Evolutionary conservation across 2,329 filamentous ascomycete species (phyloP).

Genomic region (Fusarium sp.): DNA sequence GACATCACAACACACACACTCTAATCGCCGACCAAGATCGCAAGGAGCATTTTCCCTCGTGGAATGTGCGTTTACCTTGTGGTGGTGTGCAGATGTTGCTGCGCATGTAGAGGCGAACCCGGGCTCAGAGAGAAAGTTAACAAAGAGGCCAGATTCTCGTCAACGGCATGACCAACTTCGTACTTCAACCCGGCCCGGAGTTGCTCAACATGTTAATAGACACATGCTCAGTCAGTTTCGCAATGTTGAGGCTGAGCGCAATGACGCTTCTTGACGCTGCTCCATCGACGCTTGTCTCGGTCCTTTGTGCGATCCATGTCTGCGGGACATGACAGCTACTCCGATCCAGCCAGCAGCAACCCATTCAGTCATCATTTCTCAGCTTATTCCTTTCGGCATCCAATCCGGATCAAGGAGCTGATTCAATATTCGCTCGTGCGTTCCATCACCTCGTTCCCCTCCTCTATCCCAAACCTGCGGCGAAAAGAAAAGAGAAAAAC

Average conservation of each 20-base stretch:
- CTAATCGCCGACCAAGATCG: constrained; percentile 32
- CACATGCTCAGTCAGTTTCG: neutral
- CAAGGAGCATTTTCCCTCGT: constrained; percentile 29
- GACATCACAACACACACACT: constrained; percentile 18
- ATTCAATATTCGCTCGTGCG: constrained; percentile 9
- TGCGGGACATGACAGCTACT: constrained; percentile 17
- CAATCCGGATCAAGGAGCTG: neutral
- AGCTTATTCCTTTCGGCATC: constrained; percentile 26
- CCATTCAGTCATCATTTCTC: constrained; percentile 37
- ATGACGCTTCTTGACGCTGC: neutral
- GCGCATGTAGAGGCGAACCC: neutral
- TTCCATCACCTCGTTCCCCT: constrained; percentile 6
- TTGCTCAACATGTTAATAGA: neutral
- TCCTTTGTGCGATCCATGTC: constrained; percentile 16
- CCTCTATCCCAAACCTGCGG: neutral
- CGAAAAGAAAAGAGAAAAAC: neutral
- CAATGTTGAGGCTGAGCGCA: constrained; percentile 8
- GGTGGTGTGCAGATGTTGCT: constrained; percentile 7
- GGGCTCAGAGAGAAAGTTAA: neutral
- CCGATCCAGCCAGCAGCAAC: constrained; percentile 24
- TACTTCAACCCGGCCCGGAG: neutral
- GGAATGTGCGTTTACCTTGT: constrained; percentile 32
- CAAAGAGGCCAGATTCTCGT: neutral
- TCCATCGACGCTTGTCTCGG: constrained; percentile 20
- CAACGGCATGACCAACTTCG: neutral